A percentile compares a stretch with the other conserved stretches of the same genome.
Evolutionary conservation across 352 stramenopile species (phyloP).

Genomic region (Pythium vanterpoolii): DNA sequence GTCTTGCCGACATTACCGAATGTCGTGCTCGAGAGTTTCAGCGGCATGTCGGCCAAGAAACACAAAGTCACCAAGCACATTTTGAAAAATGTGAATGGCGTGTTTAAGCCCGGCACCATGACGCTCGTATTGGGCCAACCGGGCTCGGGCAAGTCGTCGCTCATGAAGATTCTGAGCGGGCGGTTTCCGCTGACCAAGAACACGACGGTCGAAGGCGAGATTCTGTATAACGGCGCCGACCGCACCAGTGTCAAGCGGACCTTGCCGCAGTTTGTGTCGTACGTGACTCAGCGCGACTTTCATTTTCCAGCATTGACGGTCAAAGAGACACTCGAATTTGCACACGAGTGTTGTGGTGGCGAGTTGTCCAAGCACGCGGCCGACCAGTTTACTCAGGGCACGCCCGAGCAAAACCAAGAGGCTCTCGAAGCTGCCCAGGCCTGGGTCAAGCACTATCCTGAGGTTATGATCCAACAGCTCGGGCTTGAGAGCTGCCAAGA

Average conservation of each 20-base stretch:
- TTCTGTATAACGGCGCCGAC: conserved; percentile 48
- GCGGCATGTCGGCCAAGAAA: conserved; percentile 39
- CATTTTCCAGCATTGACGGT: conserved; percentile 46
- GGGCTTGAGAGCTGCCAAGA: conserved; percentile 32
- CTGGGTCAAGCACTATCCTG: conserved; percentile 29
- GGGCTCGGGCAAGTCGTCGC: conserved; percentile 48
- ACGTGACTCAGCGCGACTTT: conserved; percentile 50
- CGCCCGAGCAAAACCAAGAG: conserved; percentile 13
- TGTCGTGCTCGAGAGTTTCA: conserved; percentile 35
- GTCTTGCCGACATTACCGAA: conserved; percentile 54
- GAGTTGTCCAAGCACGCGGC: conserved; percentile 30
- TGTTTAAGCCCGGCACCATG: conserved; percentile 50
- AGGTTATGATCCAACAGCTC: conserved; percentile 37
- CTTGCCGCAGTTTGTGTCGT: conserved; percentile 48
- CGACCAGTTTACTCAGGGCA: conserved; percentile 18
- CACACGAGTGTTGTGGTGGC: conserved; percentile 49
- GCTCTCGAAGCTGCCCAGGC: conserved; percentile 19
- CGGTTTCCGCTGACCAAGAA: conserved; percentile 47
- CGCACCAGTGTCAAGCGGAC: conserved; percentile 27
- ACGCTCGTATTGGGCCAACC: conserved; percentile 64
- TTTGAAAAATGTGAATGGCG: conserved; percentile 37
- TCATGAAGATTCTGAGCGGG: conserved; percentile 57
- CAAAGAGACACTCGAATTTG: conserved; percentile 59
- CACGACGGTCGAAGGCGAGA: conserved; percentile 37
- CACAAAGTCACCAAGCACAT: conserved; percentile 47